Evolutionary conservation across 768 basidiomycete genomes (phyloP).

Genomic region (Boletus rubescentipes): DNA sequence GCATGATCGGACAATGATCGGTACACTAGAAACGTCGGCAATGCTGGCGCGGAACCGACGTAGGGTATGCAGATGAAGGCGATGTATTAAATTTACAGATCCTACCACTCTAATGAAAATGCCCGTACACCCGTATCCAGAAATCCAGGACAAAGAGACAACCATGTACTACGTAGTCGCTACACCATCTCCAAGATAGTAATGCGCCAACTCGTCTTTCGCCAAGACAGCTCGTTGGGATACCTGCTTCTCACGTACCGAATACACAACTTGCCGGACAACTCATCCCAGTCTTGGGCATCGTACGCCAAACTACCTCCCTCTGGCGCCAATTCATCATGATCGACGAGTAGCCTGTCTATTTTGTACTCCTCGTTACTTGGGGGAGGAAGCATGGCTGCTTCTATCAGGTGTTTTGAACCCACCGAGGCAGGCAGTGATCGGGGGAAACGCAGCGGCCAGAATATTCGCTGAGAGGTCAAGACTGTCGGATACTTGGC

Average conservation of each 20-base stretch:
- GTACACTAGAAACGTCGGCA: too few relatives aligned
- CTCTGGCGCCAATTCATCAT: constrained; percentile 17
- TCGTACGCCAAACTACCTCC: constrained; percentile 16
- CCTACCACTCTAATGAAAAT: too few relatives aligned
- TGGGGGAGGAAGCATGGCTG: constrained; percentile 19
- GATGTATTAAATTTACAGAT: too few relatives aligned
- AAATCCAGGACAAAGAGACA: too few relatives aligned
- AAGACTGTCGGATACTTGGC: constrained; percentile 23
- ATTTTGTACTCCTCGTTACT: constrained; percentile 17
- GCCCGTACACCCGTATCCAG: too few relatives aligned
- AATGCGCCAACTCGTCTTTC: constrained; percentile 22
- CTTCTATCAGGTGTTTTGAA: constrained; percentile 23
- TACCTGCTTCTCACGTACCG: constrained; percentile 23
- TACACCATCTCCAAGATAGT: constrained; percentile 29
- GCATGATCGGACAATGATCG: too few relatives aligned
- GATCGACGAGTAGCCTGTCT: constrained; percentile 21
- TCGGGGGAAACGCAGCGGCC: constrained; percentile 20
- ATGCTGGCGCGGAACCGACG: too few relatives aligned
- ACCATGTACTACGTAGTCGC: not conserved
- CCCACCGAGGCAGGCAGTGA: not conserved
- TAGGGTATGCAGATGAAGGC: too few relatives aligned
- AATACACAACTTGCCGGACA: constrained; percentile 30
- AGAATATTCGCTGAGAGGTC: constrained; percentile 31
- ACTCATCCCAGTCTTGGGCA: constrained; percentile 34
- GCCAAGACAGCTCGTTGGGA: constrained; percentile 24